phyloP scores from a whole-genome alignment of 106 monocot species.

The Agapanthus africanus region DNA sequence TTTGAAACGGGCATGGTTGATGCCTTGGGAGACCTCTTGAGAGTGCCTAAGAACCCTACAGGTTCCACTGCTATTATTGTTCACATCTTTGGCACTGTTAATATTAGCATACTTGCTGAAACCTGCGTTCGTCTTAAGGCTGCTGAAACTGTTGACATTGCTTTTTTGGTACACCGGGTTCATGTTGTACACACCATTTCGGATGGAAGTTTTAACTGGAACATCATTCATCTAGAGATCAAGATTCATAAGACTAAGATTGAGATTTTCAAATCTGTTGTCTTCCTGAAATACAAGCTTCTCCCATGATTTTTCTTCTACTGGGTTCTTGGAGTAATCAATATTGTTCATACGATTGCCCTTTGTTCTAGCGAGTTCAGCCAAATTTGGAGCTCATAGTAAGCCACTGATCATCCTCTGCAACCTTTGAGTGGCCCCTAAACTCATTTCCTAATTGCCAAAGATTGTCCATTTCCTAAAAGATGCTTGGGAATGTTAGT shows the following conservation, averaged over 20 bases:
- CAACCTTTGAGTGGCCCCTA: slow-evolving; percentile 61
- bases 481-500: too few species aligned
- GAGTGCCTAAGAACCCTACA: too few species aligned
- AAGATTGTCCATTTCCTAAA: slow-evolving; percentile 72
- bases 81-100: slow-evolving; percentile 29
- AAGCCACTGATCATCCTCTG: slow-evolving; percentile 78
- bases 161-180: slow-evolving; percentile 35
- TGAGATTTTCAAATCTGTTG: slow-evolving; percentile 44
- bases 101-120: slow-evolving; percentile 23
- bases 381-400: slow-evolving; percentile 71
- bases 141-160: slow-evolving; percentile 27
- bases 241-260: slow-evolving; percentile 51
- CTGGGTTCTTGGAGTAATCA: slow-evolving; percentile 35
- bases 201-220: slow-evolving; percentile 34
- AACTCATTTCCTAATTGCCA: slow-evolving; percentile 86
- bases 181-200: slow-evolving; percentile 32
- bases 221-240: slow-evolving; percentile 66
- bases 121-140: slow-evolving; percentile 49
- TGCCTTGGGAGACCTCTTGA: too few species aligned
- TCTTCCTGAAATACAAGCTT: slow-evolving; percentile 61
- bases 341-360: slow-evolving; percentile 53
- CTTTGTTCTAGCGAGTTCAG: slow-evolving; percentile 59
- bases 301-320: slow-evolving; percentile 46
- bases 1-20: too few species aligned
- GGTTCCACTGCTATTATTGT: slow-evolving; percentile 11